Conservation (phyloP, 1,139 yeast species). For the Chernovozyma sophiae-reginae region DNA sequence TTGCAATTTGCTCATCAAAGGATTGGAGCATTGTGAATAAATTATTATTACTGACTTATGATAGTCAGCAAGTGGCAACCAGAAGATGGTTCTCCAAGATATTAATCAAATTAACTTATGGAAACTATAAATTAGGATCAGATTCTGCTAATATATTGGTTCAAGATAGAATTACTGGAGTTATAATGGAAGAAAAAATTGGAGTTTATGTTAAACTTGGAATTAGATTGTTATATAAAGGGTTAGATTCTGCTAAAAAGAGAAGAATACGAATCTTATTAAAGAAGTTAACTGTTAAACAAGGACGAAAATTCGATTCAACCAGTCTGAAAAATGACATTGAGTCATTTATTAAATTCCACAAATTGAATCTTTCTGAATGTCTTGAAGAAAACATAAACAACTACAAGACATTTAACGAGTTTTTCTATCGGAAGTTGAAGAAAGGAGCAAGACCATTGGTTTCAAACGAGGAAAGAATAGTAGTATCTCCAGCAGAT, state of each 20-base stretch:
- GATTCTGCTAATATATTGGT: slow-evolving; percentile 92
- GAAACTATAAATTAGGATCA: slow-evolving; percentile 81
- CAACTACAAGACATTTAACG: slow-evolving; percentile 71
- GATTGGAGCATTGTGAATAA: slow-evolving; percentile 72
- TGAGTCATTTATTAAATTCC: slow-evolving; percentile 75
- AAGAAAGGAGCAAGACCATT: slow-evolving; percentile 67
- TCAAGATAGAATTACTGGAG: slow-evolving; percentile 86
- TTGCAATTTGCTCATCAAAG: slow-evolving; percentile 80
- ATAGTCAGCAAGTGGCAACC: slow-evolving; percentile 78
- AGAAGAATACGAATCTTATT: slow-evolving; percentile 55
- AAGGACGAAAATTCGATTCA: slow-evolving; percentile 78
- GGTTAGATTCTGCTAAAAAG: slow-evolving; percentile 55
- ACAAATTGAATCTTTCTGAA: slow-evolving; percentile 68
- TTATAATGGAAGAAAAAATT: slow-evolving; percentile 88
- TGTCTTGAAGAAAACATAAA: slow-evolving; percentile 49
- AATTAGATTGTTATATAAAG: slow-evolving; percentile 76
- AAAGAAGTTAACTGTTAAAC: slow-evolving; percentile 66
- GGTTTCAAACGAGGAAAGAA: slow-evolving; percentile 50
- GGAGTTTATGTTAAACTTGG: slow-evolving; percentile 85
- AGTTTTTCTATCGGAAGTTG: slow-evolving; percentile 79
- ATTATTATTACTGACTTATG: slow-evolving; percentile 64
- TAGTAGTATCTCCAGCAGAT: slow-evolving; percentile 83
- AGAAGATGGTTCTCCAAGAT: slow-evolving; percentile 86
- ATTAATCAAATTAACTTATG: slow-evolving; percentile 80
- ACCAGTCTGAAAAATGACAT: slow-evolving; percentile 66